Base-by-base conservation (phyloP, 2,329 filamentous ascomycete genomes). In the Chaetomium strumarium region DNA sequence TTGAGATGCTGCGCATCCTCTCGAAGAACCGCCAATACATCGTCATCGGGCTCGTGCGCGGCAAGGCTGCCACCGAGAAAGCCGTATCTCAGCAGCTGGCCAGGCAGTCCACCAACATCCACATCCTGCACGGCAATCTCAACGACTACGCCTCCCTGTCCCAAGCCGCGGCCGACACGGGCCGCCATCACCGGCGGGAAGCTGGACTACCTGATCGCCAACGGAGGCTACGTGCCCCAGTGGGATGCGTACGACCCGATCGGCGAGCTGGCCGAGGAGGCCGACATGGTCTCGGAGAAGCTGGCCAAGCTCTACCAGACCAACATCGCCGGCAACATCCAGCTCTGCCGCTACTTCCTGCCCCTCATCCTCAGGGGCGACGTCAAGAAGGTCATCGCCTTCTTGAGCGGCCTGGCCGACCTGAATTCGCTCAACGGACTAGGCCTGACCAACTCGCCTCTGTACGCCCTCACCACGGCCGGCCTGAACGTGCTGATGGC, bases 321-420 rank as follows among this genome's bases (percentile, higher is more conserved):
- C 57, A 83, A 84, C 52, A 73, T 77, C 6, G 37, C 79, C 9
- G 77, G 71, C 39, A 72, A 76, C 44, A 67, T 82, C 49, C 71
- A 81, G 55, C 68, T 79, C 0, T 73, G 77, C 63, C 76, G 77
- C 58, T 58, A 74, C 1, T 80, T 79, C 61, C 45, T 78, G 1
- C 79, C 80, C 0, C 68, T 82, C 0, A 65, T 85, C 33, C 64
- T 70, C 1, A 74, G 77, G 42, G 74, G 80, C 5, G 59, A 64
- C 1, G 60, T 55, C 11, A 83, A 83, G 63, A 83, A 83, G 60
- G 67, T 80, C 14, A 70, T 78, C 20, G 60, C 70, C 17, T 70
- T 84, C 5, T 71, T 74, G 7, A 74, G 64, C 0, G 79, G 76
- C n/a, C 52, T 72, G 40, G 75, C 72, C 0, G 79, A 82, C 53